Conservation (phyloP, 176 grass and related monocot genomes). For the Avena insularis region DNA sequence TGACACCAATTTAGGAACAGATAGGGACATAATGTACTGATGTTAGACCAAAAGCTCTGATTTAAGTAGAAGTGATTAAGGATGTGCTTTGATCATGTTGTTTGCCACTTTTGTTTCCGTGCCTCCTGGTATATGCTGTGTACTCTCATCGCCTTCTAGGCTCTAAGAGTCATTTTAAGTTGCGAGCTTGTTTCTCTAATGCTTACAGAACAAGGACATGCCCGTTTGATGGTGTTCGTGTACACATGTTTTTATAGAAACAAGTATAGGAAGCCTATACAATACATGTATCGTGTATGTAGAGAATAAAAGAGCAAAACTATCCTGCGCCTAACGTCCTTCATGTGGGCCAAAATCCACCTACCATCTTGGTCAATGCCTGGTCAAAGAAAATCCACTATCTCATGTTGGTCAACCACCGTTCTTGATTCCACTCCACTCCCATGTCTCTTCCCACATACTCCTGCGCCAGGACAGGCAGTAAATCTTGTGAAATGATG, state of each 20-base stretch:
- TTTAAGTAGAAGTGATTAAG: constrained; percentile 14
- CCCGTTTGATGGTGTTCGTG: not conserved
- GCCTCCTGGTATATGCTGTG: not conserved
- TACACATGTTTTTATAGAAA: not conserved
- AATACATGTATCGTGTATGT: constrained; percentile 4
- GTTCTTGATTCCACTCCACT: not conserved
- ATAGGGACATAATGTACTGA: not conserved
- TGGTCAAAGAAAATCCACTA: constrained; percentile 18
- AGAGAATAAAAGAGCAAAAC: not conserved
- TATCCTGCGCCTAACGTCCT: not conserved
- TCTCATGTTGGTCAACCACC: not conserved
- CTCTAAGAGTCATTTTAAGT: not conserved
- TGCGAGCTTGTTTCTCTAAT: not conserved
- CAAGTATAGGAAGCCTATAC: not conserved
- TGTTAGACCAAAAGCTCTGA: constrained; percentile 2
- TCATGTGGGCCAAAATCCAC: not conserved
- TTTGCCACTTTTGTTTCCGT: not conserved
- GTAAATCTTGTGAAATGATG: not conserved
- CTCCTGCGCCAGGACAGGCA: not conserved
- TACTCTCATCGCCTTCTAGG: not conserved
- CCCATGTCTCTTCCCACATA: not conserved
- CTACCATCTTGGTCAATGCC: not conserved
- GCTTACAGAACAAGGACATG: not conserved
- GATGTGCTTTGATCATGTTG: constrained; percentile 15
- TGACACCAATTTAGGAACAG: constrained; percentile 5